Conservation (phyloP, 2,329 filamentous ascomycete species). For the Helicocarpus griseus region DNA sequence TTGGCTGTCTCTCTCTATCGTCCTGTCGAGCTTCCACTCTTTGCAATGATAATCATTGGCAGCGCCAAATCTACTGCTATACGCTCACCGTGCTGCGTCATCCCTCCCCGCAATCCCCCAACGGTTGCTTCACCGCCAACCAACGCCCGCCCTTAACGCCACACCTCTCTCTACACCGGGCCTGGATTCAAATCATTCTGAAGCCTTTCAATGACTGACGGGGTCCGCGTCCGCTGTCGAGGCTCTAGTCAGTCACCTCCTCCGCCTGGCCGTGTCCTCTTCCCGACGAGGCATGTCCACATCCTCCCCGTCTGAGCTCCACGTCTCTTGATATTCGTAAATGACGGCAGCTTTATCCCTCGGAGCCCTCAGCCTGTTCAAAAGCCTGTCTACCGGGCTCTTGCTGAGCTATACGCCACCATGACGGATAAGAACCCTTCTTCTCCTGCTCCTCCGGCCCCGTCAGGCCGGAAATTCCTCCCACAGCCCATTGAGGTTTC, state of each 20-base stretch:
- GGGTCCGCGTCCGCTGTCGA: background rate
- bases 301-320: background rate
- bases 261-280: background rate
- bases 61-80: too few relatives aligned
- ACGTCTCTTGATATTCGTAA: background rate
- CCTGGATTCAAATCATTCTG: too few relatives aligned
- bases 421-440: background rate
- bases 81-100: background rate
- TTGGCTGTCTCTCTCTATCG: too few relatives aligned
- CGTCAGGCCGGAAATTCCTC: constrained; percentile 20
- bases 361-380: background rate
- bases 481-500: constrained; percentile 26
- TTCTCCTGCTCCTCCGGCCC: constrained; percentile 3
- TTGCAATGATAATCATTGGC: too few relatives aligned
- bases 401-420: background rate
- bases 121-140: background rate
- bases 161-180: background rate
- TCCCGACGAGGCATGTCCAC: background rate
- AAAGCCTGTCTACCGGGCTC: background rate
- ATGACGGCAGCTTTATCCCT: background rate
- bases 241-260: background rate
- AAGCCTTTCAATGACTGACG: background rate
- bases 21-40: too few relatives aligned
- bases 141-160: background rate
- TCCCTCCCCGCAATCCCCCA: background rate